Evolutionary conservation across 2,329 filamentous ascomycete genomes (phyloP), one percentile per base, ranked within the genome.

Genomic region (Rutstroemia sp.): DNA sequence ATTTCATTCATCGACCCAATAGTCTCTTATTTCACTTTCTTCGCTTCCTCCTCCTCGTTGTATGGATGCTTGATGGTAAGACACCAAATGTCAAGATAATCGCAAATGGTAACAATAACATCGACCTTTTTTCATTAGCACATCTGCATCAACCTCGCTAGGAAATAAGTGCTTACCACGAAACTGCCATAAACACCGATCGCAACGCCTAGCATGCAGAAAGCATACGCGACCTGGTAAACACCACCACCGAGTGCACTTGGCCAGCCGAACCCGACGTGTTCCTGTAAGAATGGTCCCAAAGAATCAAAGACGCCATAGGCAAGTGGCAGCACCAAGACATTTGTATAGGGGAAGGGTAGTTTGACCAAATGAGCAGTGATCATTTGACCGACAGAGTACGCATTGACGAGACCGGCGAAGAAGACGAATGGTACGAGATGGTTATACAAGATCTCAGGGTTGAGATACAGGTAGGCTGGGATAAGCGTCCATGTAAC

Each of bases 51-150:
- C 57, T 74, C 71, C 51, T 71, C 63, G 54, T 67, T 74, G 61
- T 79, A 78, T 21, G 82, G 83, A 65, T 97, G 86, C 80, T 99
- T 99, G 75, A 99, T 99, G 1, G 89, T 95, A 70, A 99, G 77
- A 70, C 94, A 99, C 90, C 91, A 97, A 64, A 99, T 99, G 70
- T 99, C 94, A 59, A 97, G 79, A 71, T 95, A 96, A 71, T 99
- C 94, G 74, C 94, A 99, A 65, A 99, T 97, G 30, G 90, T 95
- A 58, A 94, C 90, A 63, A 99, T 96, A 56, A 97, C 92, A 70
- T 97, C 94, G 34, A 95, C 73, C 76, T 78, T 56, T 21, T 44
- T n/a, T 21, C 16, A 23, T 51, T 54, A 48, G 50, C n/a, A 25
- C n/a, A 30, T 7, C 5, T 5, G 6, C 16, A 14, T 9, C n/a